These are phyloP conservation scores for Articulospora tetracladia DNA, from an alignment of 495 filamentous ascomycete genomes.

Conservation along the genomic window DNA sequence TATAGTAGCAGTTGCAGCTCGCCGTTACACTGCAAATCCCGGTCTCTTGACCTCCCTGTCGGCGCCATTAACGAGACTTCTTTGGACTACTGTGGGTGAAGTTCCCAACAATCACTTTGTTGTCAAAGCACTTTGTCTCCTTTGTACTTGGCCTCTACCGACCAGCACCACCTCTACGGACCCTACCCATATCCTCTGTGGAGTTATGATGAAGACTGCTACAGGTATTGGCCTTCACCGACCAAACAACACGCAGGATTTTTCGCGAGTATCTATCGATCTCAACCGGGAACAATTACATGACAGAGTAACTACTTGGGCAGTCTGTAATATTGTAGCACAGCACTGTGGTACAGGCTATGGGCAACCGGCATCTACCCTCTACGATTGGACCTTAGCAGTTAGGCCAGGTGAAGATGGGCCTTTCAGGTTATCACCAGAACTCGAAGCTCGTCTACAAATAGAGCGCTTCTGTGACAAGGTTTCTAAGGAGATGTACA, in stretches of 20 bases:
- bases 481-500: conserved; percentile 81
- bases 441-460: conserved; percentile 64
- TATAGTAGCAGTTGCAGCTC: conserved; percentile 76
- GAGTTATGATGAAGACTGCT: conserved; percentile 89
- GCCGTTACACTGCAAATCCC: conserved; percentile 65
- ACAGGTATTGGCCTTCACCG: conserved; percentile 89
- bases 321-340: conserved; percentile 88
- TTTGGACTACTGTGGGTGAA: conserved; percentile 80
- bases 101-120: conserved; percentile 83
- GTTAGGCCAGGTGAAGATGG: conserved; percentile 57
- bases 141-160: conserved; percentile 90
- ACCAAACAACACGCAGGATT: conserved; percentile 87
- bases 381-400: conserved; percentile 83
- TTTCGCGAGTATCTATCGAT: conserved; percentile 76
- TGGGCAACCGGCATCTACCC: conserved; percentile 81
- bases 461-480: conserved; percentile 84
- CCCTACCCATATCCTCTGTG: conserved; percentile 85
- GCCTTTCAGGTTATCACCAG: conserved; percentile 62
- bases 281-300: conserved; percentile 80
- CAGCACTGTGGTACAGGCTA: conserved; percentile 88
- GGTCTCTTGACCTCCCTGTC: conserved; percentile 65
- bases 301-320: conserved; percentile 87
- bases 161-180: conserved; percentile 82
- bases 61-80: conserved; percentile 65
- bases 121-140: conserved; percentile 84